Evolutionary conservation across 306 rosid genomes (phyloP), one percentile per base, ranked within the genome.

Genomic region (Corylus americana): DNA sequence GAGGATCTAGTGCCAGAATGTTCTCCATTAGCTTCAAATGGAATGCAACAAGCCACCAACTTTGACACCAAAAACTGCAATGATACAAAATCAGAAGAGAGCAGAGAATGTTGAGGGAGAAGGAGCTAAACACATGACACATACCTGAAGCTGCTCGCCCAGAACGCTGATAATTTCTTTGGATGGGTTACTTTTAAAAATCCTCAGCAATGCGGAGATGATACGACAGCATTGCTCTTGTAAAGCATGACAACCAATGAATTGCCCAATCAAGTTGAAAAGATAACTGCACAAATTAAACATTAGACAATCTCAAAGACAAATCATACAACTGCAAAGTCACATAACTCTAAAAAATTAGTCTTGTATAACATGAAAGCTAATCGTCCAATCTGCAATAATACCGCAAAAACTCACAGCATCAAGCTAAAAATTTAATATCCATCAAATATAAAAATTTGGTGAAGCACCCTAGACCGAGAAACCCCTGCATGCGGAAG

Each of bases 141-240:
- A 77, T 76, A 89, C 98, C 92, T 94, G 97, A 77, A 92, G 93
- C 72, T 94, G 98, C 83, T 90, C 97, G 27, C 98, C 97, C 50
- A 94, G 89, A 86, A 91, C 90, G 74, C 77, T 79, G 48, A 69
- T 83, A 75, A 86, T 84, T 82, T 92, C 92, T 70, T 81, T 61
- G 45, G 91, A 85, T 71, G 87, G 86, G 68, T 83, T 83, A 54
- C 78, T 76, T 82, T 82, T 73, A 35, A 87, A 75, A 58, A 58
- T 78, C 37, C 80, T 73, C 77, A 94, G 85, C 85, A 94, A 78
- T 53, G 78, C 81, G 74, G 90, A 85, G 69, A 92, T 80, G 83
- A 94, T 85, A 54, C 74, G 79, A 70, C 87, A 87, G 73, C 98
- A 91, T 86, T 94, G 97, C 70, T 92, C 97, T 90, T 84, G 92